Evolutionary conservation across 768 basidiomycete genomes (phyloP), one percentile per base, ranked within the genome.

Genomic region (Royoungia palumana): DNA sequence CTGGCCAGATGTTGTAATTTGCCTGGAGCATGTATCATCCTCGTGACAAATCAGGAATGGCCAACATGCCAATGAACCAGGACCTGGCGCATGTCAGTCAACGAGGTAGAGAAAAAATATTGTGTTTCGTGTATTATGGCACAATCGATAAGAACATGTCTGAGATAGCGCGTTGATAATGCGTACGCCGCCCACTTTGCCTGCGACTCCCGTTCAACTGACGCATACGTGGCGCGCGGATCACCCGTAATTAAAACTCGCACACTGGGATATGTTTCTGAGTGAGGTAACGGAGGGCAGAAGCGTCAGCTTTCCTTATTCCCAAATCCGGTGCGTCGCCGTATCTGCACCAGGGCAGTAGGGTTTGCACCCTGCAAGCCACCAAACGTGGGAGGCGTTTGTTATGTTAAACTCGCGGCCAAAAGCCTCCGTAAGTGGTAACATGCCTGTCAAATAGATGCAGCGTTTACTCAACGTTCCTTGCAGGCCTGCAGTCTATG

Each of bases 201-300:
- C 28, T 28, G 11, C 28, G 11, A 28, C 32, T 14, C 32, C 32
- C 32, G 32, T 32, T 32, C 14, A 32, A 32, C 32, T 13, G 16
- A 32, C 32, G 32, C 32, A 32, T 32, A 32, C 32, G 32, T 6
- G 32, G 32, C 6, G 14, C 37, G 42, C 17, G 47, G 50, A 56
- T 56, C 54, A 20, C 25, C 32, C 41, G 41, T 27, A 43, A 44
- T 49, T 46, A 49, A 46, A 28, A 14, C 45, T 20, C 40, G 19
- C 47, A 20, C 22, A 12, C 11, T 8, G n/a, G 24, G 36, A 21
- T n/a, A n/a, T 3, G 32, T 32, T 32, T 14, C 8, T 21, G 16
- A 7, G 36, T 44, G 54, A 56, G 56, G 47, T 57, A 52, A 56
- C 34, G 24, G 10, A 8, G 19, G 21, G 38, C 13, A 44, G 27